Evolutionary conservation across 495 filamentous ascomycete species (phyloP).

Genomic region (Penicillium flavigenum): DNA sequence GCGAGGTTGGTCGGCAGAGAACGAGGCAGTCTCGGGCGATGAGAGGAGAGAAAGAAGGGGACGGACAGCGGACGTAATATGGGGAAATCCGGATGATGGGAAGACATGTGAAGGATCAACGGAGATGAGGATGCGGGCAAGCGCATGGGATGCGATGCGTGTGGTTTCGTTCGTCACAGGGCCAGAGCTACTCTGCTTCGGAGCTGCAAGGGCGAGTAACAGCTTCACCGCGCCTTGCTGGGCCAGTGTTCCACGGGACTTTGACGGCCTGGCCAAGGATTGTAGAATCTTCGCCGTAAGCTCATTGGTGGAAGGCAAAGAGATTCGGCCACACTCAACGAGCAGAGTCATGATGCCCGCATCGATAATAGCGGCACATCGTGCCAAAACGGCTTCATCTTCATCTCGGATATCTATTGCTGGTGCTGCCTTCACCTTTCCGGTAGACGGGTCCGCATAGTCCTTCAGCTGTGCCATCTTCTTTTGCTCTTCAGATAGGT

Average conservation of each 20-base stretch:
- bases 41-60: constrained; percentile 72
- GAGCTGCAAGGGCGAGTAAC: constrained; percentile 64
- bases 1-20: constrained; percentile 59
- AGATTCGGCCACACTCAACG: constrained; percentile 62
- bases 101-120: constrained; percentile 86
- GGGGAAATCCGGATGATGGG: constrained; percentile 67
- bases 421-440: constrained; percentile 47
- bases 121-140: constrained; percentile 89
- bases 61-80: constrained; percentile 72
- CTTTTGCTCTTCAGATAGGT: constrained; percentile 86
- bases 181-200: constrained; percentile 50
- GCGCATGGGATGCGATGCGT: constrained; percentile 72
- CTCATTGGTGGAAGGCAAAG: constrained; percentile 64
- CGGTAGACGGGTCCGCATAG: constrained; percentile 79
- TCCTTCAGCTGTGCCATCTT: constrained; percentile 85
- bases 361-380: constrained; percentile 75
- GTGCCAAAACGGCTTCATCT: constrained; percentile 68
- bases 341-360: constrained; percentile 72
- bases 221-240: constrained; percentile 91
- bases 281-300: constrained; percentile 71
- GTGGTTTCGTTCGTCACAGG: constrained; percentile 46
- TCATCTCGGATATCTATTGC: constrained; percentile 67
- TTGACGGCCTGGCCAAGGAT: constrained; percentile 67
- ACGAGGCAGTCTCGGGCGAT: constrained; percentile 40
- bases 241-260: constrained; percentile 72